Evolutionary conservation across 345 rosid genomes (phyloP), one percentile per base, ranked within the genome.

Genomic region (Erysimum cheiranthoides): DNA sequence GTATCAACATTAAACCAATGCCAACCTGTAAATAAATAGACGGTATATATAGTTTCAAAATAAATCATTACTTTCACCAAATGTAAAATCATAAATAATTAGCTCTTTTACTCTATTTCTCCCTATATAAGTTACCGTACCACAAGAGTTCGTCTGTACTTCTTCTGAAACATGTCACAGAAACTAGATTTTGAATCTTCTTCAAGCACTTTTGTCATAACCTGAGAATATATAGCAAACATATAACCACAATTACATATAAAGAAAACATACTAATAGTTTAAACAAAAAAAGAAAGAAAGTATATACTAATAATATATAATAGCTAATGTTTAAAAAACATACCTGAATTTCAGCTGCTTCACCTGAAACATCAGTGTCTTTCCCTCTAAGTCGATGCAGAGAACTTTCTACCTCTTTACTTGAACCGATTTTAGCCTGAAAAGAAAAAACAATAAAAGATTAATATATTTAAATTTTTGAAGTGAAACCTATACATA

Each of bases 1-100:
- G 86, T 46, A 84, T 36, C 13, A 82, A 1, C 86, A 81, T 86
- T 51, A 88, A 6, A 10, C 90, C 90, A 53, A 86, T 53, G 60
- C 90, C 95, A 46, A 80, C 78, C 90, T 87, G 69, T 17, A 18
- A 17, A 40, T 42, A 34, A 54, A 69, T 6, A 11, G 32, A 21
- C 13, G 3, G 8, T 66, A 11, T 8, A n/a, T 66, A 11, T 14
- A 10, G 17, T 34, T 34, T 50, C 13, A 2, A 25, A 58, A 18
- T 2, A 58, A 66, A n/a, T 14, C 39, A 49, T 25, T 38, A 57
- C 6, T 49, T 39, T 56, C 42, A 66, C 34, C 45, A 43, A 43
- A 6, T 8, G 56, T 12, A 16, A 66, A 46, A 66, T 59, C 7
- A 35, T 35, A 35, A 8, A 27, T 35, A 16, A 27, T 6, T 8